Evolutionary conservation across 345 rosid species (phyloP).

Genomic region (Gossypium bickii): DNA sequence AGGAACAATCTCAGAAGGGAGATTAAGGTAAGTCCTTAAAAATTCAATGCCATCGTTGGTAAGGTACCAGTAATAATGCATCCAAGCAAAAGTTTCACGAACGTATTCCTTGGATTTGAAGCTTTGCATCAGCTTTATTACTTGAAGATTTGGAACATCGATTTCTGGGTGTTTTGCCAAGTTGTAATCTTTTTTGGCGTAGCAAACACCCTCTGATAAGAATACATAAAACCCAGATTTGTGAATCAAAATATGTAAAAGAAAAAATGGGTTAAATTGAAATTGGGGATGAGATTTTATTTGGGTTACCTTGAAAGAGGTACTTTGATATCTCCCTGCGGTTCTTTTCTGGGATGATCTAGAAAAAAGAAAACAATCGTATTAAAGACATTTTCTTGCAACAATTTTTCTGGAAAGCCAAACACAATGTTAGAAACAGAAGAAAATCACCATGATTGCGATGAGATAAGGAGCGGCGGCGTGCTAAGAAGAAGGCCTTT

Average conservation of each 20-base stretch:
- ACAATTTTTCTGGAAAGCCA: background rate
- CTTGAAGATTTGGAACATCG: constrained; percentile 83
- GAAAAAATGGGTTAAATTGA: background rate
- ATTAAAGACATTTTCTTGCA: background rate
- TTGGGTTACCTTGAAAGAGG: constrained; percentile 76
- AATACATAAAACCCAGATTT: background rate
- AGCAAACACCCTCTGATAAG: constrained; percentile 75
- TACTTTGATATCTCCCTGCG: constrained; percentile 92
- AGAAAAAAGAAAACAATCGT: background rate
- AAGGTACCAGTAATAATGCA: constrained; percentile 95
- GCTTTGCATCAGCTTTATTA: constrained; percentile 95
- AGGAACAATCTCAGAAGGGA: constrained; percentile 93
- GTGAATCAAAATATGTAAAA: background rate
- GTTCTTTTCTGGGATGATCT: constrained; percentile 88
- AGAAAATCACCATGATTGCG: constrained; percentile 30
- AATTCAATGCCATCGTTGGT: constrained; percentile 89
- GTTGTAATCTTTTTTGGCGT: constrained; percentile 83
- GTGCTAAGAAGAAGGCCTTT: background rate
- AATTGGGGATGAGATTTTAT: background rate
- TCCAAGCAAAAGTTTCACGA: constrained; percentile 90
- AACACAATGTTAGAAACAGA: background rate
- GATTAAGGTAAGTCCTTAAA: constrained; percentile 73
- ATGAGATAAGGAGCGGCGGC: constrained; percentile 1
- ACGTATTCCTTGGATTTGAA: constrained; percentile 94
- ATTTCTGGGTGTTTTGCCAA: constrained; percentile 75